Percentiles rank a stretch among this genome's conserved stretches.
phyloP scores from a whole-genome alignment of 805 yeast genomes.

The Cyberlindnera euphorbiae region DNA sequence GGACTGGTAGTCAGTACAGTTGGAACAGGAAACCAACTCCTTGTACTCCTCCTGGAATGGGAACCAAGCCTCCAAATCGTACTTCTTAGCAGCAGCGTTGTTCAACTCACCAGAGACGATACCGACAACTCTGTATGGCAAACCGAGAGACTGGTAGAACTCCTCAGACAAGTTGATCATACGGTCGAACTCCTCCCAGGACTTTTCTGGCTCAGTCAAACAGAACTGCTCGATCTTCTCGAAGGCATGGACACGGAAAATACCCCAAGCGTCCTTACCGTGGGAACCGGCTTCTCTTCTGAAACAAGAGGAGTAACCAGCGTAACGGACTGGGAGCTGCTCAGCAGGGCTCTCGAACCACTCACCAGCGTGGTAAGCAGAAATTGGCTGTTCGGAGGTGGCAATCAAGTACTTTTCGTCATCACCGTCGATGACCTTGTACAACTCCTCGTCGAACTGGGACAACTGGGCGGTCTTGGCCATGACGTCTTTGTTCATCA shows the following conservation, averaged over 20 bases:
- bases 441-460: slow-evolving; percentile 95
- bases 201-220: slow-evolving; percentile 94
- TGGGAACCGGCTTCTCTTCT: slow-evolving; percentile 99
- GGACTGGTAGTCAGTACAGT: slow-evolving; percentile 99
- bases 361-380: slow-evolving; percentile 95
- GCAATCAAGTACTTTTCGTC: slow-evolving; percentile 98
- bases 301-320: slow-evolving; percentile 98
- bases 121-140: slow-evolving; percentile 96
- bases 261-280: slow-evolving; percentile 99
- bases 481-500: slow-evolving; percentile 99
- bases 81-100: slow-evolving; percentile 98
- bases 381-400: slow-evolving; percentile 98
- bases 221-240: slow-evolving; percentile 98
- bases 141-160: slow-evolving; percentile 83
- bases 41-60: slow-evolving; percentile 98
- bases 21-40: slow-evolving; percentile 96
- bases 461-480: slow-evolving; percentile 98
- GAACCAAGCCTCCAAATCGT: slow-evolving; percentile 99
- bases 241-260: slow-evolving; percentile 97
- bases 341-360: slow-evolving; percentile 98
- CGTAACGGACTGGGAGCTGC: slow-evolving; percentile 94
- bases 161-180: slow-evolving; percentile 91
- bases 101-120: slow-evolving; percentile 98
- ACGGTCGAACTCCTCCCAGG: slow-evolving; percentile 95
- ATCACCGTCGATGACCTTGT: slow-evolving; percentile 94